Percentiles rank a stretch among this genome's conserved stretches.
These are phyloP conservation scores for Agmasoma carcini DNA, from an alignment of 371 early-diverging fungal genomes.

Conservation along the genomic window DNA sequence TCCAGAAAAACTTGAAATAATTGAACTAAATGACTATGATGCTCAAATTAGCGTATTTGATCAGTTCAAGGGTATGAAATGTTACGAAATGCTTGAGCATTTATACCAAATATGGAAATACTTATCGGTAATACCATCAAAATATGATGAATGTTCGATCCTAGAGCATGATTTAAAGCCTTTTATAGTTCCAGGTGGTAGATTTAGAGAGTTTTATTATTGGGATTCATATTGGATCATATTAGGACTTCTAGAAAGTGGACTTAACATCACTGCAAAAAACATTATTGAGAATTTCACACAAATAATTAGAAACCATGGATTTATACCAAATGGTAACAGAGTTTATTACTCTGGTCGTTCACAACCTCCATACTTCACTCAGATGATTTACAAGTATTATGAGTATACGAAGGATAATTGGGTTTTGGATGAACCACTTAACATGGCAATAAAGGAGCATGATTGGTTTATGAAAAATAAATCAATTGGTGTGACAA, in stretches of 20 bases:
- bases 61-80: no score
- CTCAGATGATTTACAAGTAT: slow-evolving; percentile 26
- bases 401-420: slow-evolving; percentile 24
- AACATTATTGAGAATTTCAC: slow-evolving; percentile 61
- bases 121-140: no score
- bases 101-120: no score
- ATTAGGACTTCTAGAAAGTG: slow-evolving; percentile 61
- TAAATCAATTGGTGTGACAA: slow-evolving; percentile 27
- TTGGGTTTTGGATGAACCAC: slow-evolving; percentile 26
- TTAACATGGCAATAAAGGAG: slow-evolving; percentile 55
- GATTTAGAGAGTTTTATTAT: slow-evolving; percentile 73
- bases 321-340: slow-evolving; percentile 71
- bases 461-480: slow-evolving; percentile 59
- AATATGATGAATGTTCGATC: no score
- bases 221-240: slow-evolving; percentile 73
- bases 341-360: slow-evolving; percentile 68
- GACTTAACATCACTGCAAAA: slow-evolving; percentile 56
- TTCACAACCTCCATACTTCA: slow-evolving; percentile 64
- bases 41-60: no score
- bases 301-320: slow-evolving; percentile 59
- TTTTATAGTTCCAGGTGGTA: slow-evolving; percentile 71
- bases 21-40: no score
- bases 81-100: no score
- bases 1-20: no score
- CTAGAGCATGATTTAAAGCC: no score